Conservation (phyloP, 345 rosid species). For the Eucalyptus tenuipes region DNA sequence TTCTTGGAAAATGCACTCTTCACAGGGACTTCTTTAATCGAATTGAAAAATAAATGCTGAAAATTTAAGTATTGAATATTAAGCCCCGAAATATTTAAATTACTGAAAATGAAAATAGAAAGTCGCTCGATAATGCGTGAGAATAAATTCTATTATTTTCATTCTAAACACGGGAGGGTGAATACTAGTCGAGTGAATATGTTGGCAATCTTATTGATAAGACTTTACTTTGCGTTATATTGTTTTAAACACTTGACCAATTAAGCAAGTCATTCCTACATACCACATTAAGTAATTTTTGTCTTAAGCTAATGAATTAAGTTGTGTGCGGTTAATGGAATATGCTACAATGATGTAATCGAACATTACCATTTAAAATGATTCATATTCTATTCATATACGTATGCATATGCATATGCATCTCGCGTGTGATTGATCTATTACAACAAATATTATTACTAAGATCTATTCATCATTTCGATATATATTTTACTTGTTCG, state of each 20-base stretch:
- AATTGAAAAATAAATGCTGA: neutral
- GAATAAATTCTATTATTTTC: too few relatives aligned
- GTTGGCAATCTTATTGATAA: neutral
- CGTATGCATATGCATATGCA: neutral
- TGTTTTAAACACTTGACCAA: neutral
- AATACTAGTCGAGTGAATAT: neutral
- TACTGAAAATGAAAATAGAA: neutral
- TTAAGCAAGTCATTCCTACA: neutral
- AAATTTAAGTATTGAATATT: neutral
- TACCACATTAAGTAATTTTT: neutral
- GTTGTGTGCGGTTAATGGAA: neutral
- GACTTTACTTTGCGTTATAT: neutral
- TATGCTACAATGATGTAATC: too few relatives aligned
- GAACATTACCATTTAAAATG: neutral
- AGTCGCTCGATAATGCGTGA: too few relatives aligned
- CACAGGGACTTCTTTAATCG: neutral
- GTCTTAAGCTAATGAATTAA: neutral
- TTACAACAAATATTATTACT: neutral
- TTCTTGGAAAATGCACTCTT: neutral
- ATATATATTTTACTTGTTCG: neutral
- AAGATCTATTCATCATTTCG: neutral
- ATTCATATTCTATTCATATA: neutral
- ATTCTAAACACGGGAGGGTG: neutral
- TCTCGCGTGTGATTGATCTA: neutral
- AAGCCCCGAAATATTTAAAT: neutral